Conservation (phyloP, 768 basidiomycete species). For the Suillus ampliporus region DNA sequence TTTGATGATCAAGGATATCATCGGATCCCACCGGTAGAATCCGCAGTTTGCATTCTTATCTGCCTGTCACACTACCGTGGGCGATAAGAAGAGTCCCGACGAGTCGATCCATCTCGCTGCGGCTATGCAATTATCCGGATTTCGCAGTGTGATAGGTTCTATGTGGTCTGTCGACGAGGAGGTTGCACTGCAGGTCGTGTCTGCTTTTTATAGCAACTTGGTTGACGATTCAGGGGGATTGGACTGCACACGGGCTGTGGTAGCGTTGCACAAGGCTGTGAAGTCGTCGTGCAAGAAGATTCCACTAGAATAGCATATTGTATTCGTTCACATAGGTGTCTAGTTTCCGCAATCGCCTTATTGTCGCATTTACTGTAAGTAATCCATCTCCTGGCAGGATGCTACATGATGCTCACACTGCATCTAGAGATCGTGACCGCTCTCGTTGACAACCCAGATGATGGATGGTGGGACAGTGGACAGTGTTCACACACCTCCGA, state of each 20-base stretch:
- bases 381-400: too few species aligned
- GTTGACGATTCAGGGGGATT: slow-evolving; percentile 8
- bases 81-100: slow-evolving; percentile 28
- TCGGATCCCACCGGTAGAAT: slow-evolving; percentile 17
- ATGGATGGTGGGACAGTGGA: too few species aligned
- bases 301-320: slow-evolving; percentile 30
- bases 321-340: slow-evolving; percentile 31
- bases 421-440: too few species aligned
- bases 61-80: slow-evolving; percentile 38
- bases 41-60: slow-evolving; percentile 39
- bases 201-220: slow-evolving; percentile 25
- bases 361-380: too few species aligned
- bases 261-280: slow-evolving; percentile 23
- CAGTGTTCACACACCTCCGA: too few species aligned
- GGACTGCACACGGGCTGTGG: too few species aligned
- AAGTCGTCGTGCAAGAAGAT: slow-evolving; percentile 25
- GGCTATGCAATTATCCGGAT: slow-evolving; percentile 41
- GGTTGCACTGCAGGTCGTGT: slow-evolving; percentile 23
- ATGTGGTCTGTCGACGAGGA: slow-evolving; percentile 37
- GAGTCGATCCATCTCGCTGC: slow-evolving; percentile 39
- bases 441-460: too few species aligned
- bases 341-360: too few species aligned
- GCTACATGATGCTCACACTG: too few species aligned
- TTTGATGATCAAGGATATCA: slow-evolving; percentile 27
- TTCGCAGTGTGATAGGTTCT: slow-evolving; percentile 37